A percentile compares a stretch with the other conserved stretches of the same genome.
Conservation (phyloP, 371 early-diverging fungal genomes). For the Mucor sp. region DNA sequence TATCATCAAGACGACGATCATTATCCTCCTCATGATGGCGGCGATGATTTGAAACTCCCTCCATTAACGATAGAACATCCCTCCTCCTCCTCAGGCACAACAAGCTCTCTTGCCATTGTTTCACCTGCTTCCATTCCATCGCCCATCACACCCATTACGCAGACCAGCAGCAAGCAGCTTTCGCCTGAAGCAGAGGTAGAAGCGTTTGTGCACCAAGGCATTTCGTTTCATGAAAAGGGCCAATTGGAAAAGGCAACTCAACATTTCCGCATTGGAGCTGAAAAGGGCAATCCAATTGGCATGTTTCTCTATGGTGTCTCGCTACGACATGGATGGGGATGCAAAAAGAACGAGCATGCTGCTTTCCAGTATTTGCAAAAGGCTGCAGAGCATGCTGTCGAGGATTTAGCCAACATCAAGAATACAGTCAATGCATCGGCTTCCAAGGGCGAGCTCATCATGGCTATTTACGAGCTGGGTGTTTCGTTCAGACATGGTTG, state of each 20-base stretch:
- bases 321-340: conserved; percentile 86
- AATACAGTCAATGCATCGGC: conserved; percentile 28
- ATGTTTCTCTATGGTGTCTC: conserved; percentile 83
- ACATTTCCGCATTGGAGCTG: conserved; percentile 72
- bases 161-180: not conserved
- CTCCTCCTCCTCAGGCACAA: not conserved
- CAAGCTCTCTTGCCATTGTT: conserved; percentile 2
- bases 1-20: not conserved
- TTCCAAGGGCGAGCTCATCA: conserved; percentile 64
- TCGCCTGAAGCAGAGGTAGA: conserved; percentile 14
- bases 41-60: conserved; percentile 14
- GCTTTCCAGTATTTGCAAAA: conserved; percentile 77
- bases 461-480: conserved; percentile 87
- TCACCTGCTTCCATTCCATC: conserved; percentile 21
- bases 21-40: not conserved
- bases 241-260: conserved; percentile 72
- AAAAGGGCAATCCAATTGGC: conserved; percentile 68
- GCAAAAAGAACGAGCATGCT: conserved; percentile 61
- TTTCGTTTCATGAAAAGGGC: conserved; percentile 71
- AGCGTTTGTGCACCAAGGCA: conserved; percentile 50
- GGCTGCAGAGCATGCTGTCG: conserved; percentile 75
- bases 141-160: conserved; percentile 7
- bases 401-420: conserved; percentile 50
- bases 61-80: conserved; percentile 12
- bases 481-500: conserved; percentile 88